A percentile compares a stretch with the other conserved stretches of the same genome.
phyloP scores from a whole-genome alignment of 2,329 filamentous ascomycete genomes.

The Colletotrichum sp. region DNA sequence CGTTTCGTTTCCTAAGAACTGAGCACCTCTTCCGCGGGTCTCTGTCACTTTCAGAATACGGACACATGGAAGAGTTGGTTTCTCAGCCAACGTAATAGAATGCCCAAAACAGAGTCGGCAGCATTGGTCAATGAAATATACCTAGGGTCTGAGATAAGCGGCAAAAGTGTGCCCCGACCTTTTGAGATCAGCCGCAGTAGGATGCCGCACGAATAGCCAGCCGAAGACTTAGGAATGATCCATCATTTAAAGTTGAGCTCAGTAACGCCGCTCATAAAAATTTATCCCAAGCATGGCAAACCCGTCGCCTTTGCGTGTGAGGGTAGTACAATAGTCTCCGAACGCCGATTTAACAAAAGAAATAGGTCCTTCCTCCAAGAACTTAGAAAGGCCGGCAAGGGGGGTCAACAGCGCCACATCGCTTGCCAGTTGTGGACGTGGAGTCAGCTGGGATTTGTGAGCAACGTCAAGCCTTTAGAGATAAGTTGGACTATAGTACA shows the following conservation, averaged over 20 bases:
- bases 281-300: neutral
- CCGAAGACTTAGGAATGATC: neutral
- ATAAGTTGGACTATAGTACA: neutral
- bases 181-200: neutral
- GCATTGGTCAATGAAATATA: neutral
- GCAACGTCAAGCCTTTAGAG: neutral
- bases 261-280: neutral
- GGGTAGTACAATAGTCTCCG: neutral
- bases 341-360: neutral
- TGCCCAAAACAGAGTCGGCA: neutral
- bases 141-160: neutral
- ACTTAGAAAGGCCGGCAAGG: neutral
- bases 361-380: neutral
- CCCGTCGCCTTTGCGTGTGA: neutral
- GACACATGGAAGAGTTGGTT: neutral
- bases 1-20: neutral
- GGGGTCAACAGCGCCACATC: neutral
- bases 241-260: neutral
- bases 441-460: neutral
- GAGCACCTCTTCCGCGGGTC: neutral
- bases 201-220: neutral
- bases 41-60: neutral
- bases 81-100: neutral
- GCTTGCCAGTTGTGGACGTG: neutral
- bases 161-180: neutral